Conservation (phyloP, 441 rosid genomes). For the Populus tomentosa region DNA sequence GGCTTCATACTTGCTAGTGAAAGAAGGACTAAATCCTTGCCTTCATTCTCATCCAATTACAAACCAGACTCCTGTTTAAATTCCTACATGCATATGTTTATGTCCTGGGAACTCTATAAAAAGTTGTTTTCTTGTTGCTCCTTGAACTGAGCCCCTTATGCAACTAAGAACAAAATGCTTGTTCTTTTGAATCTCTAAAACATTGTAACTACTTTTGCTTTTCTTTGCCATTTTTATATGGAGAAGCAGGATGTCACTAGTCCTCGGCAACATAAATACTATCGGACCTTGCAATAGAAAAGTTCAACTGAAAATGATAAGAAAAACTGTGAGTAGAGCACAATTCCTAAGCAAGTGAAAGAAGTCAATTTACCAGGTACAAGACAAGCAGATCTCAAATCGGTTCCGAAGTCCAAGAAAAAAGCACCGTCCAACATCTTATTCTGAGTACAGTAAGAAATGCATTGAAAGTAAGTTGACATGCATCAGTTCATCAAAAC, state of each 20-base stretch:
- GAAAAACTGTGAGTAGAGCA: not conserved
- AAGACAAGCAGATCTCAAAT: conserved; percentile 80
- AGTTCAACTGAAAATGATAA: not conserved
- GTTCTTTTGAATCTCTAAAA: not conserved
- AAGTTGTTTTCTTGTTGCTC: too few species aligned
- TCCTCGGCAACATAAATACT: not conserved
- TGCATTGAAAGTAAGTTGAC: not conserved
- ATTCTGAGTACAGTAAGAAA: conserved; percentile 40
- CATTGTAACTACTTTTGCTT: too few species aligned
- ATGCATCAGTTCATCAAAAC: not conserved
- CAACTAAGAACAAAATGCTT: too few species aligned
- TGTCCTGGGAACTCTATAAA: too few species aligned
- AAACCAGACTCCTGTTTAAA: too few species aligned
- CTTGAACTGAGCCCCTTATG: too few species aligned
- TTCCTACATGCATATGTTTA: too few species aligned
- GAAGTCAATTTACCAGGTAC: conserved; percentile 74
- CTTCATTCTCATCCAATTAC: too few species aligned
- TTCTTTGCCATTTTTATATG: not conserved
- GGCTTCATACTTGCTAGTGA: too few species aligned
- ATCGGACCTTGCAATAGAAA: not conserved
- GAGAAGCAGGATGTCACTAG: too few species aligned
- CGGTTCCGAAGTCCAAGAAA: conserved; percentile 91
- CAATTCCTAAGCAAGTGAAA: conserved; percentile 7
- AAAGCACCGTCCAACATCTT: conserved; percentile 68
- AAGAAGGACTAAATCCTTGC: too few species aligned